Evolutionary conservation across 2,329 filamentous ascomycete genomes (phyloP).

Genomic region (Trichothecium roseum): DNA sequence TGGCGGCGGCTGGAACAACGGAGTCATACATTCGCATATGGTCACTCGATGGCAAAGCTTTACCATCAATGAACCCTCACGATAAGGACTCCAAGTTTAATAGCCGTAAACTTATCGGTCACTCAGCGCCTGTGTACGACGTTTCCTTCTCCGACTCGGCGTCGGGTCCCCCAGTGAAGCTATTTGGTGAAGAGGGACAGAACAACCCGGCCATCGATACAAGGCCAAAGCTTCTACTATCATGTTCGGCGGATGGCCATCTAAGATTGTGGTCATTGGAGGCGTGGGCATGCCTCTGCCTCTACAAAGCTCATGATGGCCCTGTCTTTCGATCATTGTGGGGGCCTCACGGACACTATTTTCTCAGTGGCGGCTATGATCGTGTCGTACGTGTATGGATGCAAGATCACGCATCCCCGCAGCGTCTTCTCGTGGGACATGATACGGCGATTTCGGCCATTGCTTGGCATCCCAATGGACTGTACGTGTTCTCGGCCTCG

Average conservation of each 20-base stretch:
- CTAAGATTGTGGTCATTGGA: conserved; percentile 90
- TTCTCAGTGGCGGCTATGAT: conserved; percentile 78
- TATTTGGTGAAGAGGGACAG: conserved; percentile 39
- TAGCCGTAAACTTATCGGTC: conserved; percentile 71
- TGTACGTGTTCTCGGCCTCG: conserved; percentile 87
- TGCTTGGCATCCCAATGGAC: conserved; percentile 90
- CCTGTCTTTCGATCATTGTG: conserved; percentile 83
- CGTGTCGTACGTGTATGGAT: conserved; percentile 86
- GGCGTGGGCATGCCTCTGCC: conserved; percentile 81
- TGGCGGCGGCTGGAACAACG: conserved; percentile 80
- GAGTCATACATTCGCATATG: conserved; percentile 96
- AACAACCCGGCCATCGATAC: conserved; percentile 35
- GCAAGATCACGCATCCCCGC: conserved; percentile 82
- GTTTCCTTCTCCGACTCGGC: conserved; percentile 76
- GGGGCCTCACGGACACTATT: conserved; percentile 93
- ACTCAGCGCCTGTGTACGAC: conserved; percentile 80
- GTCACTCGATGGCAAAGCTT: conserved; percentile 75
- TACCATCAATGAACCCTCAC: conserved; percentile 54
- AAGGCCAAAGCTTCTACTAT: conserved; percentile 67
- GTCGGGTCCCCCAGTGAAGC: conserved; percentile 35
- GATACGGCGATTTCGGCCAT: conserved; percentile 86
- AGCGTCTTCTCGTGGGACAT: conserved; percentile 83
- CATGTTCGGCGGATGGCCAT: conserved; percentile 76
- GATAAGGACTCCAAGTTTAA: conserved; percentile 50
- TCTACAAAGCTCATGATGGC: conserved; percentile 87